Conservation (phyloP, 495 filamentous ascomycete species). For the Amphirosellinia nigrospora region DNA sequence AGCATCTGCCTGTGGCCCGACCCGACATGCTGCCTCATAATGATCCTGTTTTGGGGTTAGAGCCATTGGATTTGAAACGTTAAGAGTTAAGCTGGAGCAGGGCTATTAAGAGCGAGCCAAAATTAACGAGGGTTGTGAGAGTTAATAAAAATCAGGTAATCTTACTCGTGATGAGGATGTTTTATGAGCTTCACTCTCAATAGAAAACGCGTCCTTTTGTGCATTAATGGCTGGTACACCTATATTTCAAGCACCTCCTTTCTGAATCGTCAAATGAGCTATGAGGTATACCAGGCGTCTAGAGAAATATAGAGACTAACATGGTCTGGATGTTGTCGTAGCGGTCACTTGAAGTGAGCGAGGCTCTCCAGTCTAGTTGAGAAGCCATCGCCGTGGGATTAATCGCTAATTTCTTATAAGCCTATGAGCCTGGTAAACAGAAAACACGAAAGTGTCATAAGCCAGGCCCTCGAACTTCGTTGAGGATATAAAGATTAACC, state of each 20-base stretch:
- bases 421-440: neutral
- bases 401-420: neutral
- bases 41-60: constrained; percentile 45
- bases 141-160: neutral
- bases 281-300: neutral
- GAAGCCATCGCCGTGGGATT: constrained; percentile 36
- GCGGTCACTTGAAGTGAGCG: constrained; percentile 53
- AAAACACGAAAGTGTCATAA: too few relatives aligned
- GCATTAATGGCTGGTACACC: constrained; percentile 23
- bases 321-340: constrained; percentile 60
- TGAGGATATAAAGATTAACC: neutral
- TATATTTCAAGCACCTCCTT: constrained; percentile 32
- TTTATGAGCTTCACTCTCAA: constrained; percentile 54
- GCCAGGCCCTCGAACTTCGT: too few relatives aligned
- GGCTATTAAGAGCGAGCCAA: neutral
- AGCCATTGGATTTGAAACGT: too few relatives aligned
- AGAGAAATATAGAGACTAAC: constrained; percentile 41
- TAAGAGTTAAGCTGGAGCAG: neutral
- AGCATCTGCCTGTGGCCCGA: constrained; percentile 25
- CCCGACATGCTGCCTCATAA: constrained; percentile 50
- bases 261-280: constrained; percentile 24
- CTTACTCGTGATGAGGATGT: constrained; percentile 47
- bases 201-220: constrained; percentile 40
- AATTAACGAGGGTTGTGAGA: neutral
- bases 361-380: constrained; percentile 43